Conservation (phyloP, 2,329 filamentous ascomycete genomes). For the Calonectria hawksworthii region DNA sequence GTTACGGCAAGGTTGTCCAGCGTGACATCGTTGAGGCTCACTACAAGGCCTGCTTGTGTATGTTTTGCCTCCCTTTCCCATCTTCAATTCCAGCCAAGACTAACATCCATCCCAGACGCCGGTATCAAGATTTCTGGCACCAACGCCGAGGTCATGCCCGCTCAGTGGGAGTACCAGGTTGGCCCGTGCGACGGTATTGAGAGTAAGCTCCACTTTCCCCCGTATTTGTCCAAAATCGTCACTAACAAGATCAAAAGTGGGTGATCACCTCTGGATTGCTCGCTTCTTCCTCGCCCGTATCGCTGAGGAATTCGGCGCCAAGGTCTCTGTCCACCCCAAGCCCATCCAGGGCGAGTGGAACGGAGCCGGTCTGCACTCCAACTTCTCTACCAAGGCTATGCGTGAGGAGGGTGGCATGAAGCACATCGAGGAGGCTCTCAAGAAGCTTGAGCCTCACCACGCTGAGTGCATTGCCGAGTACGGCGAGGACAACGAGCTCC, state of each 20-base stretch:
- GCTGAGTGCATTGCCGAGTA: slow-evolving; percentile 92
- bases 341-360: slow-evolving; percentile 97
- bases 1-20: slow-evolving; percentile 96
- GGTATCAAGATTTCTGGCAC: slow-evolving; percentile 96
- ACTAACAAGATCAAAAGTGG: slow-evolving; percentile 69
- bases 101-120: slow-evolving; percentile 62
- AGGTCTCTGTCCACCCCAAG: slow-evolving; percentile 96
- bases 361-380: slow-evolving; percentile 92
- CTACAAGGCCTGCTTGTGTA: slow-evolving; percentile 76
- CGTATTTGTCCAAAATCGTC: not conserved
- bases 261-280: slow-evolving; percentile 93
- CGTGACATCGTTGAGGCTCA: slow-evolving; percentile 91
- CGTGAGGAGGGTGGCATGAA: slow-evolving; percentile 95
- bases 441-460: slow-evolving; percentile 85
- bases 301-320: slow-evolving; percentile 95
- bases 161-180: slow-evolving; percentile 98
- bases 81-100: not conserved
- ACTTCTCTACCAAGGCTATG: slow-evolving; percentile 93
- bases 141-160: slow-evolving; percentile 99
- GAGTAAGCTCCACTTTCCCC: slow-evolving; percentile 65
- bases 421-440: slow-evolving; percentile 87
- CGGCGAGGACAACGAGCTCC: slow-evolving; percentile 94
- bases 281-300: slow-evolving; percentile 90
- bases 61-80: slow-evolving; percentile 31
- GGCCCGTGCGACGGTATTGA: slow-evolving; percentile 90